phyloP scores from a whole-genome alignment of 495 filamentous ascomycete species.

The Penicillium coffeae region DNA sequence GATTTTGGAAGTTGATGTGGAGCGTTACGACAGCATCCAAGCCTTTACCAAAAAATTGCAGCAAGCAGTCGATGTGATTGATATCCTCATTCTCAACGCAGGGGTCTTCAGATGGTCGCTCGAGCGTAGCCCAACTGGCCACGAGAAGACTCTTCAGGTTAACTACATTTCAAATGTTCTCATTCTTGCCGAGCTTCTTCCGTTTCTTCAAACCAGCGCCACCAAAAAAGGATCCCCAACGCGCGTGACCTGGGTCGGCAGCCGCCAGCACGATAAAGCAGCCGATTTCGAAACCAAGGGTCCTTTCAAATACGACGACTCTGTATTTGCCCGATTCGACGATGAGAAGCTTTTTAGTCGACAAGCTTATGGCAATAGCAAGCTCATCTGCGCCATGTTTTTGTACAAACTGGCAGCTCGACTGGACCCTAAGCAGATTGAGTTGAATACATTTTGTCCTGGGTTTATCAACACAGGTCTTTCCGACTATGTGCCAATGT shows the following conservation, averaged over 20 bases:
- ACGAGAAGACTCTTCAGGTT: constrained; percentile 29
- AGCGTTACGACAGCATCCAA: constrained; percentile 21
- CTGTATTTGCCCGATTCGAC: constrained; percentile 27
- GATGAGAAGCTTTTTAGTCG: constrained; percentile 12
- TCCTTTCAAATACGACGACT: constrained; percentile 5
- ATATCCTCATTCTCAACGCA: constrained; percentile 34
- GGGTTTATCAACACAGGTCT: constrained; percentile 18
- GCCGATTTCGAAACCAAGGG: constrained; percentile 13
- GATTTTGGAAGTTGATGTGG: constrained; percentile 22
- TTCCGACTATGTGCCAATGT: constrained; percentile 4
- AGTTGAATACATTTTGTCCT: constrained; percentile 23
- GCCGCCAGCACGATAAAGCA: constrained; percentile 13
- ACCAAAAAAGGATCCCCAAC: constrained; percentile 14
- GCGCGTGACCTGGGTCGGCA: constrained; percentile 32
- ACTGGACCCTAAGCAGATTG: constrained; percentile 12
- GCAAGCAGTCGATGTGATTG: constrained; percentile 13
- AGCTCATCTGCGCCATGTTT: constrained; percentile 29
- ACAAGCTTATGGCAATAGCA: constrained; percentile 26
- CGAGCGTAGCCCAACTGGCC: constrained; percentile 21
- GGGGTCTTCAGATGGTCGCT: constrained; percentile 20
- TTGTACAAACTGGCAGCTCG: constrained; percentile 24
- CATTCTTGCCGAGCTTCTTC: constrained; percentile 27
- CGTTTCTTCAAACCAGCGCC: constrained; percentile 23
- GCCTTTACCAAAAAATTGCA: constrained; percentile 19
- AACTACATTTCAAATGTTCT: constrained; percentile 34